These are phyloP conservation scores for Ustilago lituana DNA, from an alignment of 1,284 basidiomycete species.

Conservation along the genomic window DNA sequence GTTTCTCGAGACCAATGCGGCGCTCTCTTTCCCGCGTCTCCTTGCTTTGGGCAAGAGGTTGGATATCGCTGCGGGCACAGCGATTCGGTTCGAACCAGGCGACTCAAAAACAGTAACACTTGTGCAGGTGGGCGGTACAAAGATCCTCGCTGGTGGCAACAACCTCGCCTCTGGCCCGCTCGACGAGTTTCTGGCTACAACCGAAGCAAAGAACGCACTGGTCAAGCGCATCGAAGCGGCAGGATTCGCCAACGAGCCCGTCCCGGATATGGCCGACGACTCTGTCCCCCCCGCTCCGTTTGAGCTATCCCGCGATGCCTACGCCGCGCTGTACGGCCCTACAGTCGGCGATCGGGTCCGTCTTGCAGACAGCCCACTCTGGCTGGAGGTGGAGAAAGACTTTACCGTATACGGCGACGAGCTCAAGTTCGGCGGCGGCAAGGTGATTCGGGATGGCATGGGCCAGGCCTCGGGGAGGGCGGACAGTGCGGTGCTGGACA, in stretches of 20 bases:
- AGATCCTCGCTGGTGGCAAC: constrained; percentile 77
- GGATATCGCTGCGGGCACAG: constrained; percentile 92
- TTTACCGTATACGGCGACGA: constrained; percentile 88
- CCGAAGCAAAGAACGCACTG: constrained; percentile 14
- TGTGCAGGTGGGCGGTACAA: constrained; percentile 79
- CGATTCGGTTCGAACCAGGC: constrained; percentile 95
- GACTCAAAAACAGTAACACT: constrained; percentile 85
- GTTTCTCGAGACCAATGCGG: constrained; percentile 88
- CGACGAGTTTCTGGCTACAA: constrained; percentile 27
- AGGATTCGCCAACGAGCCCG: constrained; percentile 50
- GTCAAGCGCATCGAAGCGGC: constrained; percentile 39
- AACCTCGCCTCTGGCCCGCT: constrained; percentile 69
- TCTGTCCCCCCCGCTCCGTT: constrained; percentile 28
- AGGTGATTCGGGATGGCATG: constrained; percentile 65
- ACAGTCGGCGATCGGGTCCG: constrained; percentile 89
- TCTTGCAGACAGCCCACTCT: constrained; percentile 87
- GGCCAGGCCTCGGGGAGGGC: constrained; percentile 85
- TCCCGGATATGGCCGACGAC: constrained; percentile 19
- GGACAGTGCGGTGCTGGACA: constrained; percentile 79
- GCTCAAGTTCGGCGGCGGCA: constrained; percentile 88
- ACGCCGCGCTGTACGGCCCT: constrained; percentile 73
- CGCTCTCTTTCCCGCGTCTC: constrained; percentile 82
- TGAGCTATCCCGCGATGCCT: constrained; percentile 54
- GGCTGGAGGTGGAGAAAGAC: constrained; percentile 92
- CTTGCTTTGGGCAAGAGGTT: constrained; percentile 84